Evolutionary conservation across 148 eudicot species (phyloP).

Genomic region (Bassia scoparia): DNA sequence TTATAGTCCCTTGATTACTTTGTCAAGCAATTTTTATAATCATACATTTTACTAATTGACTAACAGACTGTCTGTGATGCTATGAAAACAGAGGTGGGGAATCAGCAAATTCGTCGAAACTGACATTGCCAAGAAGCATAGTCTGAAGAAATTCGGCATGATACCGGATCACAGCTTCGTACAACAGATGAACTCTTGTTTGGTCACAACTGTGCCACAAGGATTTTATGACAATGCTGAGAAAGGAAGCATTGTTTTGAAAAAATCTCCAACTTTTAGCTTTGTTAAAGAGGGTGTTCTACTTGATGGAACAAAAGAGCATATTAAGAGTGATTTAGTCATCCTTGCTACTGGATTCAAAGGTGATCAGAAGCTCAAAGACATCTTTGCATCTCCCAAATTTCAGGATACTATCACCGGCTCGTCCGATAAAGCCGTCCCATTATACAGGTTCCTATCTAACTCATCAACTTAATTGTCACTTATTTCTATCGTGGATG

Average conservation of each 20-base stretch:
- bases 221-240: conserved; percentile 53
- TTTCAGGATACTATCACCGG: conserved; percentile 34
- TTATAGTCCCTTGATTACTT: too few species aligned
- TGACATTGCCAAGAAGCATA: conserved; percentile 39
- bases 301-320: conserved; percentile 23
- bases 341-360: conserved; percentile 66
- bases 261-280: conserved; percentile 37
- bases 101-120: conserved; percentile 57
- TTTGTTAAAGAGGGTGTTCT: conserved; percentile 51
- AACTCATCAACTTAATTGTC: neutral
- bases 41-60: too few species aligned
- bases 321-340: conserved; percentile 47
- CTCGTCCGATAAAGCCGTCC: conserved; percentile 28
- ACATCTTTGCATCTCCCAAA: conserved; percentile 37
- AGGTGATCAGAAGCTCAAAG: conserved; percentile 45
- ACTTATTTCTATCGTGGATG: too few species aligned
- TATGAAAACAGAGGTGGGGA: conserved; percentile 59
- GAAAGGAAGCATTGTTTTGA: conserved; percentile 53
- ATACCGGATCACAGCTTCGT: conserved; percentile 58
- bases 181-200: conserved; percentile 45
- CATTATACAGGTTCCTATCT: conserved; percentile 51
- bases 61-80: too few species aligned
- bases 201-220: conserved; percentile 32
- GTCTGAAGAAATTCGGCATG: conserved; percentile 39
- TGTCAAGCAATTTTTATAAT: too few species aligned